A percentile compares a stretch with the other conserved stretches of the same genome.
These are phyloP conservation scores for Plasmodium gonderi DNA, from an alignment of 169 alveolate genomes.

Conservation along the genomic window DNA sequence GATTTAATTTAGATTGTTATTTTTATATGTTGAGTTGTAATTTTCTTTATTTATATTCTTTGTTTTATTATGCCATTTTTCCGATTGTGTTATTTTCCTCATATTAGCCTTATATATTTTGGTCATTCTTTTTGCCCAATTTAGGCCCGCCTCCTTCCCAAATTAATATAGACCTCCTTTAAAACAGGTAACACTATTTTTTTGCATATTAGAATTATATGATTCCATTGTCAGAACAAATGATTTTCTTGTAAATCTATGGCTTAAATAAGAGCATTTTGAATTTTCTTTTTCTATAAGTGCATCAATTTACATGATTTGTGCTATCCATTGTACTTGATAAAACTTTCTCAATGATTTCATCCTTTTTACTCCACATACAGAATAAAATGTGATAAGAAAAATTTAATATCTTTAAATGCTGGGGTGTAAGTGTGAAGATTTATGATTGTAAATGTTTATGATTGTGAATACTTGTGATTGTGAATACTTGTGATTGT, in stretches of 20 bases:
- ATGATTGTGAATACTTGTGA: neutral
- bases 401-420: neutral
- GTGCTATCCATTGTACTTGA: neutral
- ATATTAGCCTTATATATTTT: neutral
- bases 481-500: too few species aligned
- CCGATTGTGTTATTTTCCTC: neutral
- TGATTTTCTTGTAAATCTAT: neutral
- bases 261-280: neutral
- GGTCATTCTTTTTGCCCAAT: neutral
- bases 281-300: neutral
- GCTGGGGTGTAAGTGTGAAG: too few species aligned
- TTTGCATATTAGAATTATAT: neutral
- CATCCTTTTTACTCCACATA: neutral
- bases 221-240: neutral
- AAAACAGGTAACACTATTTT: neutral
- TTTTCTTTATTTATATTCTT: neutral
- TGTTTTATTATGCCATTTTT: neutral
- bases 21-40: neutral
- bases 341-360: neutral
- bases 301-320: neutral
- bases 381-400: neutral
- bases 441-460: neutral
- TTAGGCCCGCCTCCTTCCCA: too few species aligned
- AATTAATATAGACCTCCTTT: neutral
- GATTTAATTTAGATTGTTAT: neutral